Evolutionary conservation across 257 asterid species (phyloP), one percentile per base, ranked within the genome.

Genomic region (Ophiorrhiza pumila): DNA sequence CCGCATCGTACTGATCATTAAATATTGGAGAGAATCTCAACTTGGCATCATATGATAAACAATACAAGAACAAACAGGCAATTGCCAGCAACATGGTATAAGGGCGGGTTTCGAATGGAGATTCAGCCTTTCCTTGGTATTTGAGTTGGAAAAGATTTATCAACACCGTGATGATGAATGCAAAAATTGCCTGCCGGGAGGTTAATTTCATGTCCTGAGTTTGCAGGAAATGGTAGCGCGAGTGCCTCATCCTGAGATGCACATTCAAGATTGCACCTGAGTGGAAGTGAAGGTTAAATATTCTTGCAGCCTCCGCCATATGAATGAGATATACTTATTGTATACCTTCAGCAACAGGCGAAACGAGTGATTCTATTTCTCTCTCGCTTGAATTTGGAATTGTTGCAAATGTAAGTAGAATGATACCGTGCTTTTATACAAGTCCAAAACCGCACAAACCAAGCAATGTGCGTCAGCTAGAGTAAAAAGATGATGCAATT

Each of bases 71-170:
- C 49, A 73, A 69, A 53, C 71, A 20, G 11, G 32, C 49, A 32
- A 68, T 25, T 0, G 76, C 69, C 3, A 73, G 1, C 1, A 15
- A 2, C 72, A 68, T 78, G 12, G 46, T 61, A 57, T 8, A 11
- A 0, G 72, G 82, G 25, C 42, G 72, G 0, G 76, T 42, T 13
- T 70, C 42, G 37, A 78, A 78, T 4, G 79, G 82, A 7, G 82
- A 53, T 65, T 71, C 17, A 15, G 1, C 13, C 3, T 34, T 45
- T 32, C 71, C 76, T 64, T 66, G 71, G 42, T 65, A 72, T 29
- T 46, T 53, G 13, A 58, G 46, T 25, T 52, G 75, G 0, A 78
- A 37, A 39, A 60, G 52, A 2, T 46, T 68, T 43, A 68, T 49
- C 5, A 62, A 2, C 25, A n/a, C 29, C 0, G 76, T 13, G 4